Base-by-base conservation (phyloP, 2,329 filamentous ascomycete genomes). In the Balansia obtecta region DNA sequence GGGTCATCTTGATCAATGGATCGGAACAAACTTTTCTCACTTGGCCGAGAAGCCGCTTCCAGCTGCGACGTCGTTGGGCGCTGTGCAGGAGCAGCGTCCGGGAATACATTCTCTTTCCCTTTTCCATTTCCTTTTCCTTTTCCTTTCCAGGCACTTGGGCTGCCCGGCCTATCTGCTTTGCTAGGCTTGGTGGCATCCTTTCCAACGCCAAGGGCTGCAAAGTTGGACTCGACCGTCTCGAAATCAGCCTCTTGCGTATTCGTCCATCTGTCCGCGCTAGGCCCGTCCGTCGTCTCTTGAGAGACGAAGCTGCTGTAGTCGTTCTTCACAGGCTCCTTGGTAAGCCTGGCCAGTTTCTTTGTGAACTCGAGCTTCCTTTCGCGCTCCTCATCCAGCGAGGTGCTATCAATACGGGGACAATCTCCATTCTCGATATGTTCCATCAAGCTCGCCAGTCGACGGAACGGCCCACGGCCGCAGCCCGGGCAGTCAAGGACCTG, bases 401-500 rank as follows among this genome's bases (percentile, higher is more conserved):
- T 50, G 2, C 58, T 58, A 27, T 55, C 60, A 51, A 79, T 66
- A 0, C 38, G 48, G 1, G 51, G 30, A 53, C 76, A 79, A 1
- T 65, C 49, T 22, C 63, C 57, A 2, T 55, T 54, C 58, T 79
- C 73, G 3, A 79, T 63, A 46, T 79, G 76, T 1, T 52, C 38
- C 48, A 77, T 66, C 37, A 76, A 65, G 0, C 47, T 54, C 1
- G 65, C 62, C 0, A 71, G 60, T 1, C 65, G 62, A 0, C 33
- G 45, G 50, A 75, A 77, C 1, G 60, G 60, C 2, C 56, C 62
- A 0, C 57, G 52, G 0, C 57, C 47, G 52, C 76, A 79, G 27
- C 70, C 75, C 1, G 73, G 73, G 45, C 76, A 79, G 2, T 54
- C 45, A 1, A 79, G 63, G 1, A 67, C 52, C 49, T 75, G 70